Conservation (phyloP, 495 filamentous ascomycete genomes). For the Aspergillus avenaceus region DNA sequence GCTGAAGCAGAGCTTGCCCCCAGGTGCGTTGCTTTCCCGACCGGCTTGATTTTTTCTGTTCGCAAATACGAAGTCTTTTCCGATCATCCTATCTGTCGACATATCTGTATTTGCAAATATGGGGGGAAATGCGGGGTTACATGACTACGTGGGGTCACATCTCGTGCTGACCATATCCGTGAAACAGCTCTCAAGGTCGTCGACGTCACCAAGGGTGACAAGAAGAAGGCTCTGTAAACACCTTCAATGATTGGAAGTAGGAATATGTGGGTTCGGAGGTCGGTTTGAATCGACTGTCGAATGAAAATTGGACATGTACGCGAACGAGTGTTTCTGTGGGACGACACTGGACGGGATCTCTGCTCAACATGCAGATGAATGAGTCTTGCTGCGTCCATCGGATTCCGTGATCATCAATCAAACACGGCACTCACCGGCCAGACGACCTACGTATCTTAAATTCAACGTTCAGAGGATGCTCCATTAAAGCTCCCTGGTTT, state of each 20-base stretch:
- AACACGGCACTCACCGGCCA: conserved; percentile 22
- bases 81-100: too few species aligned
- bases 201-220: conserved; percentile 73
- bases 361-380: conserved; percentile 2
- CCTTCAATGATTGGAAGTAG: conserved; percentile 20
- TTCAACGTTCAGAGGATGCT: conserved; percentile 21
- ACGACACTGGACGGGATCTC: conserved; percentile 28
- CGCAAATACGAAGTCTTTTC: neutral
- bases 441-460: conserved; percentile 38
- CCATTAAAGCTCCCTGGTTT: conserved; percentile 33
- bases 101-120: too few species aligned
- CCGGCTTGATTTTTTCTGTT: neutral
- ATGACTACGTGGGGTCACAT: neutral
- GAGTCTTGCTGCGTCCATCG: conserved; percentile 30
- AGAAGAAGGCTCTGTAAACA: conserved; percentile 56
- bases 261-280: conserved; percentile 26
- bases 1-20: conserved; percentile 97
- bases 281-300: conserved; percentile 31
- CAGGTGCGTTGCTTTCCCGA: conserved; percentile 60
- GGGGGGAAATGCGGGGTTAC: neutral
- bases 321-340: conserved; percentile 32
- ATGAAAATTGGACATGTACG: conserved; percentile 20
- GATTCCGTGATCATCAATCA: conserved; percentile 10
- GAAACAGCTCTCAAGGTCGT: conserved; percentile 64
- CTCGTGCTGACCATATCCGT: conserved; percentile 22